phyloP scores from a whole-genome alignment of 768 basidiomycete genomes.

The Lentinula sp. region DNA sequence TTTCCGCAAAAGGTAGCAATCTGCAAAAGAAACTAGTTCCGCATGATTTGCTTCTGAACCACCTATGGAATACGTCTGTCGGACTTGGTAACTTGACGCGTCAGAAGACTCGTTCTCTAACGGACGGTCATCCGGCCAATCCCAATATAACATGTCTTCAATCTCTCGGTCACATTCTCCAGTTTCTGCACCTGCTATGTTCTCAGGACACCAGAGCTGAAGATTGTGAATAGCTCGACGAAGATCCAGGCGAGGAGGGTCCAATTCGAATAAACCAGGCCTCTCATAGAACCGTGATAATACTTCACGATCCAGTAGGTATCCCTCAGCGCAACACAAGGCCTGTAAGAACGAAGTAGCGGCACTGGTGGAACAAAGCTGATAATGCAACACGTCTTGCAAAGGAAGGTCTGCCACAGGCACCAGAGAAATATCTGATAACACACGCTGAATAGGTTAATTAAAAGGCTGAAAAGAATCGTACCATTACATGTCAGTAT shows the following conservation, averaged over 20 bases:
- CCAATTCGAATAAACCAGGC: background rate
- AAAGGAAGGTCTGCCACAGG: conserved; percentile 72
- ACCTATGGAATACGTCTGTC: background rate
- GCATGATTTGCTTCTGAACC: conserved; percentile 18
- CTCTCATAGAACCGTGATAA: conserved; percentile 42
- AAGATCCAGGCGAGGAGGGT: conserved; percentile 41
- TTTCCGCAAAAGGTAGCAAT: conserved; percentile 40
- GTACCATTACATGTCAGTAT: conserved; percentile 94
- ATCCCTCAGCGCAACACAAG: conserved; percentile 54
- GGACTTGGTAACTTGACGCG: background rate
- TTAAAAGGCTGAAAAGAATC: conserved; percentile 14
- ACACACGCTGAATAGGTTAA: background rate
- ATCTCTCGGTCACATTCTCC: background rate
- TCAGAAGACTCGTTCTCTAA: conserved; percentile 1
- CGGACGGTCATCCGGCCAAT: background rate
- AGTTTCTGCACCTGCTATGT: background rate
- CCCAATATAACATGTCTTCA: conserved; percentile 2
- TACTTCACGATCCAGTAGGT: conserved; percentile 31
- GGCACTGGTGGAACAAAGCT: conserved; percentile 45
- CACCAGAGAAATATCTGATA: conserved; percentile 63
- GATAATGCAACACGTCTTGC: conserved; percentile 64
- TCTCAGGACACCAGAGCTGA: conserved; percentile 41
- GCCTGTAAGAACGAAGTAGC: conserved; percentile 66
- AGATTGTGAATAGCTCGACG: conserved; percentile 57
- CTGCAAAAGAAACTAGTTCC: conserved; percentile 48